Evolutionary conservation across 495 filamentous ascomycete genomes (phyloP).

Genomic region (Xylaria palmicola): DNA sequence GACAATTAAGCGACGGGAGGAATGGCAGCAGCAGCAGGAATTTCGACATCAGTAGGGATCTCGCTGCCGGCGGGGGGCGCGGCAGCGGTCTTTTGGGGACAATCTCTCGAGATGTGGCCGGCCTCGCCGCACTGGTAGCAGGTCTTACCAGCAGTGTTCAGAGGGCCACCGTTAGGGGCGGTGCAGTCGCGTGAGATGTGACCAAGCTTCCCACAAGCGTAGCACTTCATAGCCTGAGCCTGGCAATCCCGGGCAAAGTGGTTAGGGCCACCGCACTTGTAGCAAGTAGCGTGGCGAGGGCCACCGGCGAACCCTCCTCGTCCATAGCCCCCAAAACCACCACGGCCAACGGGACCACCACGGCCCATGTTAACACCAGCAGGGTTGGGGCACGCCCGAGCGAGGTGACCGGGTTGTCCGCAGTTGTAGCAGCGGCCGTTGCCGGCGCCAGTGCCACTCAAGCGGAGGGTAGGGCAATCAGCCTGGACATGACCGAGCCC

Average conservation of each 20-base stretch:
- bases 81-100: constrained; percentile 59
- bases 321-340: constrained; percentile 64
- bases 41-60: constrained; percentile 36
- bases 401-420: constrained; percentile 87
- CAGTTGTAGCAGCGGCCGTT: constrained; percentile 95
- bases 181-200: constrained; percentile 98
- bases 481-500: constrained; percentile 98
- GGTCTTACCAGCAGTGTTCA: constrained; percentile 94
- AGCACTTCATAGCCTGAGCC: constrained; percentile 99
- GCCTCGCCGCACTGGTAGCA: constrained; percentile 97
- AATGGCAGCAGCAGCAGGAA: constrained; percentile 29
- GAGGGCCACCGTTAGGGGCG: constrained; percentile 90
- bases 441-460: constrained; percentile 68
- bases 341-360: constrained; percentile 62
- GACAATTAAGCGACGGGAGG: constrained; percentile 36
- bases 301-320: constrained; percentile 70
- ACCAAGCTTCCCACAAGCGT: constrained; percentile 96
- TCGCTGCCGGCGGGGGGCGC: constrained; percentile 48
- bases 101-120: constrained; percentile 95
- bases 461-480: constrained; percentile 92
- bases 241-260: constrained; percentile 99
- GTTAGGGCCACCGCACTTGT: constrained; percentile 99
- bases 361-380: constrained; percentile 59
- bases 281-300: constrained; percentile 88
- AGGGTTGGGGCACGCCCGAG: constrained; percentile 79